These are phyloP conservation scores for Nicotiana sylvestris DNA, from an alignment of 257 asterid genomes.

Conservation along the genomic window DNA sequence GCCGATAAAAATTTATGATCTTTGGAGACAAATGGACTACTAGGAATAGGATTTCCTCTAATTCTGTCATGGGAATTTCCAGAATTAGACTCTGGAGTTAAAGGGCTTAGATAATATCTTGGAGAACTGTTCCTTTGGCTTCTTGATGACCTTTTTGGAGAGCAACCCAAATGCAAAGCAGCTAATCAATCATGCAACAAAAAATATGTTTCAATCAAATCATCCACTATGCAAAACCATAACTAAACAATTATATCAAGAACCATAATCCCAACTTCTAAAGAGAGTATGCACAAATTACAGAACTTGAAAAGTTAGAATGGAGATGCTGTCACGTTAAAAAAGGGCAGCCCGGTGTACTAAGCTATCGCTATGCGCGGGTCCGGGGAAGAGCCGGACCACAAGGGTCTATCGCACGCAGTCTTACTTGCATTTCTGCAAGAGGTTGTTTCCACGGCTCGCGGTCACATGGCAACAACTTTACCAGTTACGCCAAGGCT, in stretches of 20 bases:
- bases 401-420: too few relatives aligned
- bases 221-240: neutral
- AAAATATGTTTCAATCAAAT: neutral
- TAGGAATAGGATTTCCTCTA: slow-evolving; percentile 28
- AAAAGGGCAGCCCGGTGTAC: too few relatives aligned
- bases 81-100: slow-evolving; percentile 23
- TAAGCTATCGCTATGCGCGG: too few relatives aligned
- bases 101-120: slow-evolving; percentile 61
- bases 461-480: too few relatives aligned
- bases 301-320: neutral
- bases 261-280: neutral
- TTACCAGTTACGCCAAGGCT: too few relatives aligned
- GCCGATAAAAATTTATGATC: slow-evolving; percentile 22
- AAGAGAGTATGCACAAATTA: too few relatives aligned
- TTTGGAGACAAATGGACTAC: slow-evolving; percentile 31
- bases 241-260: neutral
- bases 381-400: too few relatives aligned
- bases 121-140: slow-evolving; percentile 67
- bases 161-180: slow-evolving; percentile 92
- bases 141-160: slow-evolving; percentile 74
- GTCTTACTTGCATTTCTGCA: too few relatives aligned
- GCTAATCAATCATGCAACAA: slow-evolving; percentile 42
- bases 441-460: too few relatives aligned
- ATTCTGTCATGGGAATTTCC: slow-evolving; percentile 26
- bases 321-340: neutral